These are phyloP conservation scores for Aschersonia sp. DNA, from an alignment of 2,329 filamentous ascomycete genomes.

Conservation along the genomic window DNA sequence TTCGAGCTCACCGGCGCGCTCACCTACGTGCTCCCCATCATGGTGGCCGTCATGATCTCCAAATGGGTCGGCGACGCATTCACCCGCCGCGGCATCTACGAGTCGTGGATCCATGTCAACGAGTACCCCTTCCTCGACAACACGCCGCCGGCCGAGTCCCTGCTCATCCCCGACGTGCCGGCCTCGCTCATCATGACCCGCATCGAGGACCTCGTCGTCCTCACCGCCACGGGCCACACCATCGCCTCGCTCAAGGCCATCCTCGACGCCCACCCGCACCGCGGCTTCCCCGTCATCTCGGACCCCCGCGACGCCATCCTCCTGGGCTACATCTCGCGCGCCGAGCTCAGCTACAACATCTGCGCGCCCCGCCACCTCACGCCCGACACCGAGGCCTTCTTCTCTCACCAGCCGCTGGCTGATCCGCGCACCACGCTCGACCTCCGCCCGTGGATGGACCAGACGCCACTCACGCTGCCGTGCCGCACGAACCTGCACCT, in stretches of 20 bases:
- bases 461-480: constrained; percentile 85
- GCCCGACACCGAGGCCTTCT: constrained; percentile 65
- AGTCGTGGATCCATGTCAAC: constrained; percentile 93
- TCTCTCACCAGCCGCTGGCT: constrained; percentile 68
- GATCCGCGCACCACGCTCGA: constrained; percentile 71
- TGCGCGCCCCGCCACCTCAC: constrained; percentile 44
- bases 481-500: constrained; percentile 64
- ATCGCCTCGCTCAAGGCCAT: constrained; percentile 60
- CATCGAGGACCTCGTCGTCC: constrained; percentile 76
- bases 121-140: constrained; percentile 94
- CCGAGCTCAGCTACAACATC: constrained; percentile 74
- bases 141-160: constrained; percentile 47
- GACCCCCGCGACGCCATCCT: constrained; percentile 65
- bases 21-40: constrained; percentile 93
- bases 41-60: constrained; percentile 95
- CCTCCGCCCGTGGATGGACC: constrained; percentile 95
- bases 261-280: constrained; percentile 61
- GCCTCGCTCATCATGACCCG: constrained; percentile 86
- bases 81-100: constrained; percentile 86
- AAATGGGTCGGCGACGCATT: constrained; percentile 98
- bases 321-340: constrained; percentile 86
- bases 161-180: constrained; percentile 67
- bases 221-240: constrained; percentile 79
- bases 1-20: constrained; percentile 95
- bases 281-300: constrained; percentile 83